Base-by-base conservation (phyloP, 129 eudicot genomes). In the Saussurea involucrata region DNA sequence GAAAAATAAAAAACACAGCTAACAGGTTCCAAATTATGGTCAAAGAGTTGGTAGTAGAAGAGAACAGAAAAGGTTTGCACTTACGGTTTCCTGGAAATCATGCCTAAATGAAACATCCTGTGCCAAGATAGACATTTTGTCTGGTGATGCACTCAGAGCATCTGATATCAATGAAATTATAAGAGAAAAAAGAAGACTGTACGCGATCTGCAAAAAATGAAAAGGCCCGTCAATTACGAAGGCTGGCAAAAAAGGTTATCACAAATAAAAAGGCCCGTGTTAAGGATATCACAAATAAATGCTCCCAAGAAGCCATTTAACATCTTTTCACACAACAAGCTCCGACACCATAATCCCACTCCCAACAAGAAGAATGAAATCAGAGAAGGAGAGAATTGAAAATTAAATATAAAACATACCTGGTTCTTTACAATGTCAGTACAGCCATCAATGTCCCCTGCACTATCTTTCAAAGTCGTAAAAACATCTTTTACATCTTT, bases 81-180 rank as follows among this genome's bases (percentile, higher is more conserved):
- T 91, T 85, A 95, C 98, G 81, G 83, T 86, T 79, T 89, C 90
- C 53, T 91, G 93, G 75, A 92, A 95, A 72, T 91, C 94, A 40
- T 58, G 89, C 86, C 89, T 85, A 76, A 95, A 95, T 42, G 98
- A 86, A 64, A 85, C 80, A 82, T 95, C 96, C 2, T 73, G 87
- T 61, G 97, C 88, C 79, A 95, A 78, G 73, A 83, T 69, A 31
- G 97, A 83, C 64, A 49, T 85, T 72, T 85, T 86, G 64, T 91
- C 93, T 27, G 93, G 88, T 37, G 82, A 82, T 66, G 93, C 78
- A 78, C 97, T 89, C 79, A 95, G 81, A n/a, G 96, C 97, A 87
- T 95, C 98, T 34, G 97, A 95, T 78, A 88, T 79, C 65, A 95
- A 82, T 75, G 94, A 88, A 72, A 95, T 89, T 74, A 91, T 85